These are phyloP conservation scores for Botrytis fabae DNA, from an alignment of 2,329 filamentous ascomycete species.

Conservation along the genomic window DNA sequence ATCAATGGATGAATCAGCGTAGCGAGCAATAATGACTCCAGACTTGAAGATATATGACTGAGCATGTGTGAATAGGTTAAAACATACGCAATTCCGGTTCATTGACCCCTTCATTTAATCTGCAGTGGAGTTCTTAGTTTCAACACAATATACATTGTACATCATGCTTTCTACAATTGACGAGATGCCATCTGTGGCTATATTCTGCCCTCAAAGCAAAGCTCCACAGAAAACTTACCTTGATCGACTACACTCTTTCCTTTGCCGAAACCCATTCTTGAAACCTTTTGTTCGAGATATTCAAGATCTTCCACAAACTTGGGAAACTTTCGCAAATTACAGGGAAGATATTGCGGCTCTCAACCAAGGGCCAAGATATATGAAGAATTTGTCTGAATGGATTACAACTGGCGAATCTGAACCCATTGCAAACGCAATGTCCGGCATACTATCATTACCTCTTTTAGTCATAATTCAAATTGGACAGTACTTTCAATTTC, in stretches of 20 bases:
- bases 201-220: slow-evolving; percentile 19
- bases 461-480: slow-evolving; percentile 21
- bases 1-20: not conserved
- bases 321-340: not conserved
- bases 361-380: not conserved
- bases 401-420: not conserved
- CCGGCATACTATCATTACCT: slow-evolving; percentile 21
- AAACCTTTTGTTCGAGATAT: slow-evolving; percentile 5
- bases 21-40: not conserved
- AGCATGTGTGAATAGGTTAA: too few species aligned
- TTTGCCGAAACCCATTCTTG: slow-evolving; percentile 23
- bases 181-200: slow-evolving; percentile 5
- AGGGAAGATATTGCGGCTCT: slow-evolving; percentile 5
- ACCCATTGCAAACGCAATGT: slow-evolving; percentile 3
- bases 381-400: slow-evolving; percentile 6
- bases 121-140: not conserved
- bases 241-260: slow-evolving; percentile 11
- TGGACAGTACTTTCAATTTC: slow-evolving; percentile 24
- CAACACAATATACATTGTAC: not conserved
- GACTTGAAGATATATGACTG: not conserved
- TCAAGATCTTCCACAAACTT: slow-evolving; percentile 19
- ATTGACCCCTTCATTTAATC: too few species aligned
- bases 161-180: not conserved
- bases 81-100: not conserved
- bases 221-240: slow-evolving; percentile 8